A percentile compares a stretch with the other conserved stretches of the same genome.
phyloP scores from a whole-genome alignment of 1,284 basidiomycete genomes.

The Melanopsichium pennsylvanicum region DNA sequence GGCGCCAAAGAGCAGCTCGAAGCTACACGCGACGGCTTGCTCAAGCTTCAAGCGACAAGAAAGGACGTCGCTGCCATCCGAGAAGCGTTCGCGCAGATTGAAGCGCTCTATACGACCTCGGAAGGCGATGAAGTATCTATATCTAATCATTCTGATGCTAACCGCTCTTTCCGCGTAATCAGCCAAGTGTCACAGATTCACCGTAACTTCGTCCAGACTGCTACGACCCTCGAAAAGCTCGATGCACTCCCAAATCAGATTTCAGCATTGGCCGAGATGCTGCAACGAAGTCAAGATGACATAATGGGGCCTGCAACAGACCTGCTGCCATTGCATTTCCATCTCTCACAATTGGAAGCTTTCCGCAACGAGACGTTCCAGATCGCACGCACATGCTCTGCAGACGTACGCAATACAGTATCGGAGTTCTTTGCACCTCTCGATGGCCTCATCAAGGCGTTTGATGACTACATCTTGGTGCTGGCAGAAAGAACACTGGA shows the following conservation, averaged over 20 bases:
- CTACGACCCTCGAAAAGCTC: slow-evolving; percentile 92
- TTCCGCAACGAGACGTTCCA: slow-evolving; percentile 76
- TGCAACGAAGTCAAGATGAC: slow-evolving; percentile 78
- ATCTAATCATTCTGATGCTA: slow-evolving; percentile 34
- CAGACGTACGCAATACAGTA: slow-evolving; percentile 75
- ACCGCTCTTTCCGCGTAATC: slow-evolving; percentile 54
- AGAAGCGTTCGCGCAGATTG: slow-evolving; percentile 89
- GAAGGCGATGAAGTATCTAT: slow-evolving; percentile 22
- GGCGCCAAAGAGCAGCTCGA: slow-evolving; percentile 94
- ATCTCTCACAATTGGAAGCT: slow-evolving; percentile 84
- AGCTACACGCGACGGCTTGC: slow-evolving; percentile 85
- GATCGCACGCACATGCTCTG: slow-evolving; percentile 71
- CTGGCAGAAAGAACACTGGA: slow-evolving; percentile 81
- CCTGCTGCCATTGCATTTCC: slow-evolving; percentile 87
- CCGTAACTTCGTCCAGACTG: slow-evolving; percentile 90
- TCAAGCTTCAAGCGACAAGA: slow-evolving; percentile 82
- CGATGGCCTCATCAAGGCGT: slow-evolving; percentile 79
- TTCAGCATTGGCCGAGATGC: slow-evolving; percentile 78
- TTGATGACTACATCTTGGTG: slow-evolving; percentile 85
- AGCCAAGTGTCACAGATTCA: slow-evolving; percentile 87
- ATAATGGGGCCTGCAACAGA: slow-evolving; percentile 81
- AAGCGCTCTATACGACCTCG: slow-evolving; percentile 70
- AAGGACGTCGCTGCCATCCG: slow-evolving; percentile 84
- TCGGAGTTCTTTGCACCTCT: slow-evolving; percentile 86
- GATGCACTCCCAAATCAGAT: slow-evolving; percentile 87